A percentile compares a stretch with the other conserved stretches of the same genome.
Evolutionary conservation across 768 basidiomycete genomes (phyloP).

Genomic region (Mycena indigotica): DNA sequence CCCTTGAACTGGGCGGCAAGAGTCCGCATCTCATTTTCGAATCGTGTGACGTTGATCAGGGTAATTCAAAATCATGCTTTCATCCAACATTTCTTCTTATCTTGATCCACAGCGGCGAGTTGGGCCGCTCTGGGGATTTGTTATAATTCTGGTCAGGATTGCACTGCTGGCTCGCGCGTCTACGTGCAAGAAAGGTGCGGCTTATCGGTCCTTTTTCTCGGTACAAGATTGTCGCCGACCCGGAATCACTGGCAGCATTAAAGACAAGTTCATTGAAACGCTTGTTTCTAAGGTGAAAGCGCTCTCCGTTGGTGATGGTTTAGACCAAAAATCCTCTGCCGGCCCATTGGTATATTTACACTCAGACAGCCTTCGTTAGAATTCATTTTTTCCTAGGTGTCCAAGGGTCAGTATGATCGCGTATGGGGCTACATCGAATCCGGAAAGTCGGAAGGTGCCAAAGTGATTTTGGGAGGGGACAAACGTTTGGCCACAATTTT

Average conservation of each 20-base stretch:
- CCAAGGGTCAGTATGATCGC: constrained; percentile 82
- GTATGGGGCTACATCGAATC: constrained; percentile 87
- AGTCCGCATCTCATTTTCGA: constrained; percentile 88
- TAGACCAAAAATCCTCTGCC: constrained; percentile 71
- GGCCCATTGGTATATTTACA: constrained; percentile 74
- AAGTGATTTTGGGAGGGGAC: constrained; percentile 74
- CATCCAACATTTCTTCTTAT: neutral
- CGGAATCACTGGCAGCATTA: constrained; percentile 49
- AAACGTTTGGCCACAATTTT: constrained; percentile 43
- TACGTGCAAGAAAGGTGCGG: constrained; percentile 73
- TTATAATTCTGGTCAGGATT: constrained; percentile 91
- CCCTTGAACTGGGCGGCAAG: constrained; percentile 94
- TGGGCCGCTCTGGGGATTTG: constrained; percentile 88
- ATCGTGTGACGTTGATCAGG: constrained; percentile 88
- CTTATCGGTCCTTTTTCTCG: neutral
- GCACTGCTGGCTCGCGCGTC: constrained; percentile 88
- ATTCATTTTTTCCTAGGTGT: constrained; percentile 53
- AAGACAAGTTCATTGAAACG: constrained; percentile 78
- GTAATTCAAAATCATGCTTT: constrained; percentile 36
- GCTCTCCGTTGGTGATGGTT: constrained; percentile 77
- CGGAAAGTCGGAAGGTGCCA: constrained; percentile 85
- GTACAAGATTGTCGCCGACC: neutral
- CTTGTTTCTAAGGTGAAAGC: constrained; percentile 68
- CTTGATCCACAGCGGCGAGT: constrained; percentile 58
- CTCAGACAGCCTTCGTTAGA: neutral